Evolutionary conservation across 129 eudicot species (phyloP).

Genomic region (Flaveria trinervia): DNA sequence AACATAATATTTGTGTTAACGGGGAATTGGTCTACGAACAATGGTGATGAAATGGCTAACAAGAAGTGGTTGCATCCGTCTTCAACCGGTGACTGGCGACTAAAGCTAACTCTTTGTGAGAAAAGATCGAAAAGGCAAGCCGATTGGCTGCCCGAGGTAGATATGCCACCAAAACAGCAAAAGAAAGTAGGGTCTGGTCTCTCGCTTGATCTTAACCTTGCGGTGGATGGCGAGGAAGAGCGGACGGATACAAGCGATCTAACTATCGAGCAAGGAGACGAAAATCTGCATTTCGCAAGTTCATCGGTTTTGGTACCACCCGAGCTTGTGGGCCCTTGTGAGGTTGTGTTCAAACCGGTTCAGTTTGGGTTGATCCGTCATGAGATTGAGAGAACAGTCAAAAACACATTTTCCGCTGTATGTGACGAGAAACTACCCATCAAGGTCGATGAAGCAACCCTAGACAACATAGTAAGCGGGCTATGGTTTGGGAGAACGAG

Average conservation of each 20-base stretch:
- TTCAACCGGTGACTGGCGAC: slow-evolving; percentile 49
- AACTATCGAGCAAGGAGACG: slow-evolving; percentile 71
- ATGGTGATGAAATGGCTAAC: slow-evolving; percentile 36
- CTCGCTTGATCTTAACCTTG: slow-evolving; percentile 75
- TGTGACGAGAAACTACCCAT: slow-evolving; percentile 45
- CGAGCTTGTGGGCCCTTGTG: slow-evolving; percentile 55
- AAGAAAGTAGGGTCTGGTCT: slow-evolving; percentile 51
- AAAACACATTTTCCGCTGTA: slow-evolving; percentile 36
- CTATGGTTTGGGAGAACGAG: slow-evolving; percentile 60
- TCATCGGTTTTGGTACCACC: slow-evolving; percentile 53
- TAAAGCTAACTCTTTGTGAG: slow-evolving; percentile 53
- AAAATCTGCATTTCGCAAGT: slow-evolving; percentile 41
- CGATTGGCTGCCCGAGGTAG: slow-evolving; percentile 49
- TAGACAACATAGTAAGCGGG: slow-evolving; percentile 65
- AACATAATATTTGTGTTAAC: slow-evolving; percentile 78
- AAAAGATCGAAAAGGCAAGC: slow-evolving; percentile 55
- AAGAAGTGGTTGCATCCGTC: slow-evolving; percentile 50
- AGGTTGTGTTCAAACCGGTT: slow-evolving; percentile 71
- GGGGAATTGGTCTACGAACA: slow-evolving; percentile 62
- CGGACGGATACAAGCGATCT: slow-evolving; percentile 75
- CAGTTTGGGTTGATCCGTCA: slow-evolving; percentile 44
- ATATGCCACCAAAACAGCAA: slow-evolving; percentile 36
- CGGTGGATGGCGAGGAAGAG: slow-evolving; percentile 61
- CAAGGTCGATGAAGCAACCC: slow-evolving; percentile 58
- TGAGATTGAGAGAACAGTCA: slow-evolving; percentile 65